Percentiles rank a stretch among this genome's conserved stretches.
phyloP scores from a whole-genome alignment of 1,139 yeast genomes.

The Scheffersomyces quercinus region DNA sequence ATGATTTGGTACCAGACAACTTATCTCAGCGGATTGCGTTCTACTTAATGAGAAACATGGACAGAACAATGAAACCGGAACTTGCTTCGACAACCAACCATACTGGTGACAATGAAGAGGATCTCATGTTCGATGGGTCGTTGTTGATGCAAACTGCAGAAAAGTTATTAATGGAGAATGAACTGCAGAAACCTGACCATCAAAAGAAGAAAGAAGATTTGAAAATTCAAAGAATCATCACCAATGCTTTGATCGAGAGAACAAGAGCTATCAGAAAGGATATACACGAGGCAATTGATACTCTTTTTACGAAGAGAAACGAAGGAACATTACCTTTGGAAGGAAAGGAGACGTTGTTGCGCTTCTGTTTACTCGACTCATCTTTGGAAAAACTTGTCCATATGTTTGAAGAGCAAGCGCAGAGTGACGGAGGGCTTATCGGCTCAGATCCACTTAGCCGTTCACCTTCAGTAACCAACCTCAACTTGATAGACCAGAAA shows the following conservation, averaged over 20 bases:
- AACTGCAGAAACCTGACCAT: constrained; percentile 4
- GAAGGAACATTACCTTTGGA: constrained; percentile 41
- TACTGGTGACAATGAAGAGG: constrained; percentile 36
- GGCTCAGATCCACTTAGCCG: constrained; percentile 22
- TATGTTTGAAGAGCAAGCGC: constrained; percentile 45
- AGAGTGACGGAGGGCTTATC: constrained; percentile 9
- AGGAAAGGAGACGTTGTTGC: constrained; percentile 44
- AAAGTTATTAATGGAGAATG: constrained; percentile 23
- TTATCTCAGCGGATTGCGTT: constrained; percentile 78
- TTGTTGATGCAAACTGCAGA: constrained; percentile 29
- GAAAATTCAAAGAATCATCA: constrained; percentile 40
- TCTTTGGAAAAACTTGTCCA: constrained; percentile 45
- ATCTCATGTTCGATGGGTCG: constrained; percentile 50
- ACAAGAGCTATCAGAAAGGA: constrained; percentile 43
- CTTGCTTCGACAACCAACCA: constrained; percentile 19
- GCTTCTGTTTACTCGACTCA: constrained; percentile 46
- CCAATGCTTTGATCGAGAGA: constrained; percentile 45
- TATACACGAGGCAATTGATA: constrained; percentile 43
- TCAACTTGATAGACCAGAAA: background rate
- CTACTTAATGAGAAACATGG: constrained; percentile 83
- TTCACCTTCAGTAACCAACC: constrained; percentile 17
- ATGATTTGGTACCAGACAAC: constrained; percentile 65
- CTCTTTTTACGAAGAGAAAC: constrained; percentile 37
- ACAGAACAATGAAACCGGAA: constrained; percentile 51
- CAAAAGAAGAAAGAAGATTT: constrained; percentile 32